These are phyloP conservation scores for Didymella exigua DNA, from an alignment of 2,329 filamentous ascomycete genomes.

Conservation along the genomic window DNA sequence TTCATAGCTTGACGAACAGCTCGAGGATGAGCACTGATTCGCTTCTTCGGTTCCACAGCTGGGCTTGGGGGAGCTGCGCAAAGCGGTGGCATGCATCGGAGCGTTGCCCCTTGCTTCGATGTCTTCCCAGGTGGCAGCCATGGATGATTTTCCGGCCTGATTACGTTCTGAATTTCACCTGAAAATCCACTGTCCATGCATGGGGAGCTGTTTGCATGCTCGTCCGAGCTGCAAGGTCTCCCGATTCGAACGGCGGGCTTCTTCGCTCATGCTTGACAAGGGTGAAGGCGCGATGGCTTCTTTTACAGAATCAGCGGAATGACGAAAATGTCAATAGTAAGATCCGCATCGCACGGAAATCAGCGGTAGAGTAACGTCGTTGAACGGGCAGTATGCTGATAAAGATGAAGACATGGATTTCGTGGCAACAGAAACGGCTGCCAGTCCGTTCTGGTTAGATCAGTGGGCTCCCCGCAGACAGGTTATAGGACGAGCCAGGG, in stretches of 20 bases:
- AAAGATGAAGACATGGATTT: constrained; percentile 14
- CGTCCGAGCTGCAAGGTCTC: constrained; percentile 5
- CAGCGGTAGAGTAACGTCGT: constrained; percentile 21
- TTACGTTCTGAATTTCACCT: constrained; percentile 15
- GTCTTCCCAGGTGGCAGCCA: constrained; percentile 27
- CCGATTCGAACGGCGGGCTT: constrained; percentile 3
- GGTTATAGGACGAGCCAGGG: constrained; percentile 26
- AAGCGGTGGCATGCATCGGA: constrained; percentile 42
- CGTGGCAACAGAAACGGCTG: constrained; percentile 31
- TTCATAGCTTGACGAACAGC: constrained; percentile 31
- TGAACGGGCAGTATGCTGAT: constrained; percentile 23
- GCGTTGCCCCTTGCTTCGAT: constrained; percentile 38
- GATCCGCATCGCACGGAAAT: constrained; percentile 16
- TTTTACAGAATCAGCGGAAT: background rate
- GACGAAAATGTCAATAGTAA: constrained; percentile 9
- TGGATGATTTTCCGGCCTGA: constrained; percentile 27
- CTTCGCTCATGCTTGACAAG: background rate
- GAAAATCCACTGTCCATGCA: constrained; percentile 22
- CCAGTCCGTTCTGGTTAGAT: constrained; percentile 30
- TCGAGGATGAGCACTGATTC: constrained; percentile 31
- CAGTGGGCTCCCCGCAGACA: constrained; percentile 23
- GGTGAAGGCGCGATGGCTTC: background rate
- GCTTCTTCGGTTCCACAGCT: constrained; percentile 33
- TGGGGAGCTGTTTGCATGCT: constrained; percentile 9
- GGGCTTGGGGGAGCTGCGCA: constrained; percentile 29